Base-by-base conservation (phyloP, 2,329 filamentous ascomycete species). In the Stachybotrys echinatus region DNA sequence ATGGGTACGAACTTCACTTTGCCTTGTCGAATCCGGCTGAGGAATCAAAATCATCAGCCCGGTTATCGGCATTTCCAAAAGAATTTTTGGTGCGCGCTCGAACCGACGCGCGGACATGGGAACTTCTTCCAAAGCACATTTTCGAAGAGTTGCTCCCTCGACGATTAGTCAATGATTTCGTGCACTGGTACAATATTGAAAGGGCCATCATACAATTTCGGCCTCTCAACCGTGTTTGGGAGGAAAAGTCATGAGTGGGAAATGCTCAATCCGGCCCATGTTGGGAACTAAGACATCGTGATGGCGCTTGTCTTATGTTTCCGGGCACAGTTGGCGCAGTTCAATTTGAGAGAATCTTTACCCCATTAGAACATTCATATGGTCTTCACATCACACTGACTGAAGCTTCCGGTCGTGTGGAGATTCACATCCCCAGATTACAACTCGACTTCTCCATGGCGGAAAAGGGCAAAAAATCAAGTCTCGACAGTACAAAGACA, bases 401-500 rank as follows among this genome's bases (percentile, higher is more conserved):
- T 2, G 8, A 6, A 1, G 3, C 43, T 2, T 12, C 17, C 5
- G 4, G 3, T 1, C 1, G n/a, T 3, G 42, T 55, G 1, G 51
- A 56, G 2, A n/a, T 57, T 0, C 23, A 38, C 1, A 12, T 84
- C 0, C 76, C 77, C 0, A 65, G 73, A 2, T 59, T 80, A 0
- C 67, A 72, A 5, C 61, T 83, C 0, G 65, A 68, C 0, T 85
- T 84, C 50, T 58, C 51, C 7, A 48, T 79, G 1, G 53, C 55
- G 2, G 17, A 50, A 2, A 58, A 62, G 1, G 54, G 58, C 0
- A 47, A 54, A 0, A 43, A 0, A 52, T 83, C 3, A 48, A 57
- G n/a, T 82, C 74, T 1, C 70, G 68, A 6, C 72, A 83, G 50
- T 78, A 75, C 50, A 66, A 70, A 0, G 76, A 73, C 2, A 78